Percentiles rank a stretch among this genome's conserved stretches.
Conservation (phyloP, 1,284 basidiomycete genomes). For the Porogramme epimiltina region DNA sequence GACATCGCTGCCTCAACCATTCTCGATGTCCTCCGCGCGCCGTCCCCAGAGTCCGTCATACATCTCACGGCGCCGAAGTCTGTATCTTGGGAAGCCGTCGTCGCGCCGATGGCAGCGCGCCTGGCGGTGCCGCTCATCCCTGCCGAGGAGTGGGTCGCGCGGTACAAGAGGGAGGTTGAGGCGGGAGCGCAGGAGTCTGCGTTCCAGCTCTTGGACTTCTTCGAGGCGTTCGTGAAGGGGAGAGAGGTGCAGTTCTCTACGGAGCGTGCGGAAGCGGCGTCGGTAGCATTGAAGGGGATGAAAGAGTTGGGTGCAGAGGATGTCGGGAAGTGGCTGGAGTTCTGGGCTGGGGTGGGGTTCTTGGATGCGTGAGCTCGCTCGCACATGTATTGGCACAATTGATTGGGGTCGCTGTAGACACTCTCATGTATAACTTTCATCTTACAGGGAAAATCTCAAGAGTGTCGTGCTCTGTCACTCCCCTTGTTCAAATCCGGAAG, state of each 20-base stretch:
- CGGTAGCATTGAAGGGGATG: neutral
- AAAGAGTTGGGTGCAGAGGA: neutral
- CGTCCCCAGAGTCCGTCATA: neutral
- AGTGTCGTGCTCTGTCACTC: no score
- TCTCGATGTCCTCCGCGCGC: conserved; percentile 16
- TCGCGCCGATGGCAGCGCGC: conserved; percentile 14
- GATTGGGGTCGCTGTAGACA: no score
- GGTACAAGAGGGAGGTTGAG: conserved; percentile 1
- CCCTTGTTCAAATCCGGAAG: no score
- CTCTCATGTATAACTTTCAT: no score
- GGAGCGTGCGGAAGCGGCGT: neutral
- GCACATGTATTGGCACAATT: no score
- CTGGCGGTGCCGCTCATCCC: conserved; percentile 22
- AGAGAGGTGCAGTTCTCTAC: neutral
- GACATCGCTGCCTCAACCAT: conserved; percentile 20
- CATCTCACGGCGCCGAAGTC: conserved; percentile 26
- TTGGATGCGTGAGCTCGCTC: neutral
- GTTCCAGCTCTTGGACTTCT: conserved; percentile 9
- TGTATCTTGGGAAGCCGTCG: conserved; percentile 22
- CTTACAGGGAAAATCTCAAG: no score
- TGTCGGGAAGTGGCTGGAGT: neutral
- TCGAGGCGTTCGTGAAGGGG: no score
- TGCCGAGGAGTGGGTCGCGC: conserved; percentile 25
- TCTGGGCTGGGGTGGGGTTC: neutral
- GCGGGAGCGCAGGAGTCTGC: conserved; percentile 5